Evolutionary conservation across 306 rosid species (phyloP).

Genomic region (Elaeagnus macrophylla): DNA sequence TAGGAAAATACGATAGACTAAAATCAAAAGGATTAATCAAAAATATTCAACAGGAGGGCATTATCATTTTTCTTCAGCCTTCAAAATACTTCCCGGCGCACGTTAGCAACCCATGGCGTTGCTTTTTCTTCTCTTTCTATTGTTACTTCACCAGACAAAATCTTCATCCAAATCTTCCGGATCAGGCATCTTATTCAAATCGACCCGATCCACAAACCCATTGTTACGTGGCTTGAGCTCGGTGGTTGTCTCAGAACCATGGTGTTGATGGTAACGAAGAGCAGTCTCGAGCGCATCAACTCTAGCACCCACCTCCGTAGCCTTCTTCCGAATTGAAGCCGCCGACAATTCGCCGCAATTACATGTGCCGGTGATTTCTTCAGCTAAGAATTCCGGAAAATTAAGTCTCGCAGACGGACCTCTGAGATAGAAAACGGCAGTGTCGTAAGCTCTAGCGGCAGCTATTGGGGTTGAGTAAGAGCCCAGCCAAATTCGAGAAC

Average conservation of each 20-base stretch:
- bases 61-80: slow-evolving; percentile 73
- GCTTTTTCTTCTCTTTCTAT: not conserved
- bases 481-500: slow-evolving; percentile 95
- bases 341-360: slow-evolving; percentile 62
- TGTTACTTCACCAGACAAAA: slow-evolving; percentile 36
- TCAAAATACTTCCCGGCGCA: slow-evolving; percentile 27
- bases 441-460: slow-evolving; percentile 94
- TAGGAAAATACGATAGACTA: slow-evolving; percentile 2
- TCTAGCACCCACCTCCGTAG: slow-evolving; percentile 85
- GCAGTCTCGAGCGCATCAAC: slow-evolving; percentile 79
- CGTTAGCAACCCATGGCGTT: slow-evolving; percentile 23
- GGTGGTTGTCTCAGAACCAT: slow-evolving; percentile 5
- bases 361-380: slow-evolving; percentile 22
- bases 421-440: slow-evolving; percentile 78
- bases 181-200: slow-evolving; percentile 77
- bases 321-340: slow-evolving; percentile 73
- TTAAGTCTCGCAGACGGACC: slow-evolving; percentile 91
- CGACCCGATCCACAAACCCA: slow-evolving; percentile 55
- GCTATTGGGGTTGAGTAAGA: slow-evolving; percentile 90
- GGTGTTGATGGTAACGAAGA: slow-evolving; percentile 29
- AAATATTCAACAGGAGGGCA: slow-evolving; percentile 39
- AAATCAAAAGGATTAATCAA: slow-evolving; percentile 13
- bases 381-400: slow-evolving; percentile 56
- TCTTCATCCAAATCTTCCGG: slow-evolving; percentile 68
- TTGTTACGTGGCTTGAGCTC: slow-evolving; percentile 20